Percentiles rank a stretch among this genome's conserved stretches.
These are phyloP conservation scores for Macadamia tetraphylla DNA, from an alignment of 164 flowering plant species.

Conservation along the genomic window DNA sequence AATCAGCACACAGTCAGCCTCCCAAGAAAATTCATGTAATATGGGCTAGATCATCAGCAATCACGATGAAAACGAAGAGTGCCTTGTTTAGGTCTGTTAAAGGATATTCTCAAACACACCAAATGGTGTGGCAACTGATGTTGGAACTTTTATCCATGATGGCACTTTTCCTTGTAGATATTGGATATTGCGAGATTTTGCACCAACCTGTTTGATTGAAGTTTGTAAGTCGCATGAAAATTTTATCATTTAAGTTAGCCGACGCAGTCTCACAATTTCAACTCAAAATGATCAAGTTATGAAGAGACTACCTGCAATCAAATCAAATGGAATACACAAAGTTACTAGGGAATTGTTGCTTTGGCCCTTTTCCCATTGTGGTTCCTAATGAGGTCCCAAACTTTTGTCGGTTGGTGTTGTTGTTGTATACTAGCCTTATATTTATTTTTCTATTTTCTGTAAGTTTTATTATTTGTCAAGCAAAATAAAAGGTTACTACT, in stretches of 20 bases:
- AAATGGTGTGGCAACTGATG: slow-evolving; percentile 30
- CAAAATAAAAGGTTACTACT: too few species aligned
- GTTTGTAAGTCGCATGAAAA: slow-evolving; percentile 1
- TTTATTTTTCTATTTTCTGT: too few species aligned
- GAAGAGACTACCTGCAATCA: neutral
- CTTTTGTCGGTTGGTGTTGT: too few species aligned
- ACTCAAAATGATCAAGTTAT: neutral
- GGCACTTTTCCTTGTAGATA: slow-evolving; percentile 27
- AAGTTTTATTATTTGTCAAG: too few species aligned
- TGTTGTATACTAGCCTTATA: too few species aligned
- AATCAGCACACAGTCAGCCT: too few species aligned
- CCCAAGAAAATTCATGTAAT: too few species aligned
- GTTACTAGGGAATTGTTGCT: neutral
- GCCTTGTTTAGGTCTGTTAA: slow-evolving; percentile 27
- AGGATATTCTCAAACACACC: slow-evolving; percentile 32
- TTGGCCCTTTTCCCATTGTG: too few species aligned
- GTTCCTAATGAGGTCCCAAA: too few species aligned
- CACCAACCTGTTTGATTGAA: slow-evolving; percentile 27
- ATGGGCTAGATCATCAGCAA: too few species aligned
- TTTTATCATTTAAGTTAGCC: neutral
- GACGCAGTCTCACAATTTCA: neutral
- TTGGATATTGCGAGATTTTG: slow-evolving; percentile 28
- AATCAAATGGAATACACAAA: neutral
- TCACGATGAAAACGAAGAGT: too few species aligned
- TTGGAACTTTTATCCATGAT: slow-evolving; percentile 32